Conservation (phyloP, 2,329 filamentous ascomycete species). For the Penicillium sp. region DNA sequence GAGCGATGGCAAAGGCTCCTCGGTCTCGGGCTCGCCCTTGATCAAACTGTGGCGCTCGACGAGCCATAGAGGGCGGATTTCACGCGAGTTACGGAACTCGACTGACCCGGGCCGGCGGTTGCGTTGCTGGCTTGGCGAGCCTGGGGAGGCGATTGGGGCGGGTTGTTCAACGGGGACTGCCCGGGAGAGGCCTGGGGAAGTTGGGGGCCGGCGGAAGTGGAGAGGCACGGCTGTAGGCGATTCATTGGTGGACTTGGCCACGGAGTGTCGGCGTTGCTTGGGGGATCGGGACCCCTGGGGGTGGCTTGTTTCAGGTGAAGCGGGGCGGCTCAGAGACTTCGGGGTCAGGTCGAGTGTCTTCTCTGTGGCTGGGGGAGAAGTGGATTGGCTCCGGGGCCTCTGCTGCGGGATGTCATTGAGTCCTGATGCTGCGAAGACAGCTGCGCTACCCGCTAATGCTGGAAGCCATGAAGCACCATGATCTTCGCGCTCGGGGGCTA, state of each 20-base stretch:
- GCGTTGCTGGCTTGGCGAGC: slow-evolving; percentile 44
- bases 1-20: slow-evolving; percentile 49
- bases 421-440: slow-evolving; percentile 14
- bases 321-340: slow-evolving; percentile 36
- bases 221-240: slow-evolving; percentile 58
- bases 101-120: slow-evolving; percentile 50
- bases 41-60: slow-evolving; percentile 61
- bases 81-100: slow-evolving; percentile 56
- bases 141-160: slow-evolving; percentile 32
- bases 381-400: slow-evolving; percentile 37
- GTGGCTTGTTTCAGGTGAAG: slow-evolving; percentile 28
- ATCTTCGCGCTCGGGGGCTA: slow-evolving; percentile 38
- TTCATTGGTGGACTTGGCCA: slow-evolving; percentile 28
- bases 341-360: slow-evolving; percentile 28
- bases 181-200: slow-evolving; percentile 45
- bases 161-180: slow-evolving; percentile 42
- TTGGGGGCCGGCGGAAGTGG: slow-evolving; percentile 53
- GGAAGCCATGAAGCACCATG: slow-evolving; percentile 47
- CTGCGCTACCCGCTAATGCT: slow-evolving; percentile 19
- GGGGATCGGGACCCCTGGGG: slow-evolving; percentile 11
- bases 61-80: slow-evolving; percentile 79
- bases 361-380: slow-evolving; percentile 31
- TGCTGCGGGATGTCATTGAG: slow-evolving; percentile 24
- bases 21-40: slow-evolving; percentile 41
- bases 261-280: slow-evolving; percentile 29